phyloP scores from a whole-genome alignment of 345 rosid species.

The Salix koriyanagi region DNA sequence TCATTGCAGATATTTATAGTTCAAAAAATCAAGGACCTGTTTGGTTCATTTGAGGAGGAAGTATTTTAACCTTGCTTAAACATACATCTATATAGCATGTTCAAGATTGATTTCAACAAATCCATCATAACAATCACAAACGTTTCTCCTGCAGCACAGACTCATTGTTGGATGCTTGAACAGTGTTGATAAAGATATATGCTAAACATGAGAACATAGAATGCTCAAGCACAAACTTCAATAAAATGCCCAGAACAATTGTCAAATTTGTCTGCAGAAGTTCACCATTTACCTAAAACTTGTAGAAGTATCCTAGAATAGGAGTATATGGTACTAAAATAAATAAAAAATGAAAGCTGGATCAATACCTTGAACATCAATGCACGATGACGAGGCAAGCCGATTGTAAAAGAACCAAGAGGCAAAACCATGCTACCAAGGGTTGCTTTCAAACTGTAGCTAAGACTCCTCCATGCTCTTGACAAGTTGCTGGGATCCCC shows the following conservation, averaged over 20 bases:
- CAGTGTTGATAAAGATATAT: not conserved
- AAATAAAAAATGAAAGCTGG: not conserved
- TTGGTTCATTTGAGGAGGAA: not conserved
- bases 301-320: not conserved
- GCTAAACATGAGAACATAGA: not conserved
- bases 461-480: constrained; percentile 72
- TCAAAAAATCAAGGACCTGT: not conserved
- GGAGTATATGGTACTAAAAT: not conserved
- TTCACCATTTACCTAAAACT: not conserved
- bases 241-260: not conserved
- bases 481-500: constrained; percentile 64
- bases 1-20: not conserved
- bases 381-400: constrained; percentile 97
- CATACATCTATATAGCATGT: not conserved
- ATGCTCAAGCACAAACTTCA: not conserved
- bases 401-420: constrained; percentile 80
- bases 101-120: not conserved
- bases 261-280: not conserved
- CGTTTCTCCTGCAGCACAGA: not conserved
- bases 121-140: not conserved
- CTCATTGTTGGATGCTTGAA: not conserved
- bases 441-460: constrained; percentile 67
- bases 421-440: constrained; percentile 86
- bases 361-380: constrained; percentile 78
- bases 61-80: not conserved